A percentile compares a stretch with the other conserved stretches of the same genome.
Conservation (phyloP, 2,329 filamentous ascomycete genomes). For the Colletotrichum destructivum region DNA sequence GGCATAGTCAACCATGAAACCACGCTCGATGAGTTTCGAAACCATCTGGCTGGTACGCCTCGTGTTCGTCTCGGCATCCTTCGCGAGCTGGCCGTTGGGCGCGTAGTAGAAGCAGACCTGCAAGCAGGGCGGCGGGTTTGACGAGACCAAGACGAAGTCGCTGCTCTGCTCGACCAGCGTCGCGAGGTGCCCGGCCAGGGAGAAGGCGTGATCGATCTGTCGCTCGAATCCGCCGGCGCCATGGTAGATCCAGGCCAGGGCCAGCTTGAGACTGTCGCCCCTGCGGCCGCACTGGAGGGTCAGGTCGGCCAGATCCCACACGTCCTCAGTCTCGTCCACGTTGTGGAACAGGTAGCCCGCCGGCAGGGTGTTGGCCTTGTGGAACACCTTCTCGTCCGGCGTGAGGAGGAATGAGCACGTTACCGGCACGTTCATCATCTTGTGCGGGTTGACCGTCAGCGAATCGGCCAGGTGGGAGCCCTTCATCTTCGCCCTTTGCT, state of each 20-base stretch:
- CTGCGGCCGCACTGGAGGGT: constrained; percentile 94
- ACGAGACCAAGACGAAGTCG: constrained; percentile 80
- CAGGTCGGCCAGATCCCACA: constrained; percentile 92
- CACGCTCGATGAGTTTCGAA: constrained; percentile 62
- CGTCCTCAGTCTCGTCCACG: constrained; percentile 66
- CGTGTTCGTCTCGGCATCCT: constrained; percentile 63
- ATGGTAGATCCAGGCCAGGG: constrained; percentile 91
- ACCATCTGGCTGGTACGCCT: constrained; percentile 65
- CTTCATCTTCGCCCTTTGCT: constrained; percentile 74
- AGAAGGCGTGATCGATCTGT: constrained; percentile 82
- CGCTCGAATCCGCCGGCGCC: constrained; percentile 80
- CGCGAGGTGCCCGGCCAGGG: constrained; percentile 79
- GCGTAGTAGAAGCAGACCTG: constrained; percentile 97
- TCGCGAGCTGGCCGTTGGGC: constrained; percentile 65
- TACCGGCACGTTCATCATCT: constrained; percentile 93
- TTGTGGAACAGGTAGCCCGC: constrained; percentile 90
- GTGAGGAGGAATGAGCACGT: constrained; percentile 93
- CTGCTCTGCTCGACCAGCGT: constrained; percentile 66
- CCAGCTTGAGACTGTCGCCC: constrained; percentile 89
- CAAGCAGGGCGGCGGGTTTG: constrained; percentile 86
- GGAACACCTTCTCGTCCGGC: constrained; percentile 82
- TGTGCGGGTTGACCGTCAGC: constrained; percentile 93
- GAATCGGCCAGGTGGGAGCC: constrained; percentile 84
- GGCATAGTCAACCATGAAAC: constrained; percentile 75
- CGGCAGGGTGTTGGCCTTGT: constrained; percentile 86